Conservation (phyloP, 495 filamentous ascomycete genomes). For the Hyphodiscus hymeniophilus region DNA sequence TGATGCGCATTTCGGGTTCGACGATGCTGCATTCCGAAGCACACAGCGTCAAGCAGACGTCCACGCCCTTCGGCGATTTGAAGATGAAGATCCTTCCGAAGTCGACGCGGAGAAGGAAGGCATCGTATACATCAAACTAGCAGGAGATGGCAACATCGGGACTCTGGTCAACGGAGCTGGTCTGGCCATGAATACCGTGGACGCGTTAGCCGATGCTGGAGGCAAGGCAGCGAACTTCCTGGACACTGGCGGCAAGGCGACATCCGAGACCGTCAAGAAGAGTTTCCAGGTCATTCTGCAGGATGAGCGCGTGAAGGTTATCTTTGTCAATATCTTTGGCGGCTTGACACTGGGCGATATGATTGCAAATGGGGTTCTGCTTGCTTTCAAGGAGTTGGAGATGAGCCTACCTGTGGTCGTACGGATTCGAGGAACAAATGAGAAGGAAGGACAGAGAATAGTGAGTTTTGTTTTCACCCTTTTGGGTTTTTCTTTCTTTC, state of each 20-base stretch:
- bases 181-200: conserved; percentile 87
- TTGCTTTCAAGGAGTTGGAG: conserved; percentile 66
- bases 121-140: conserved; percentile 36
- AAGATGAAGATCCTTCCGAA: conserved; percentile 47
- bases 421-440: conserved; percentile 75
- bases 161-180: conserved; percentile 65
- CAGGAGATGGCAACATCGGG: conserved; percentile 22
- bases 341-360: conserved; percentile 78
- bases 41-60: conserved; percentile 55
- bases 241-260: conserved; percentile 87
- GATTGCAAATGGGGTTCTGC: conserved; percentile 76
- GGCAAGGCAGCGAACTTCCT: conserved; percentile 73
- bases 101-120: conserved; percentile 60
- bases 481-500: neutral
- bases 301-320: conserved; percentile 59
- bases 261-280: conserved; percentile 70
- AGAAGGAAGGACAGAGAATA: conserved; percentile 66
- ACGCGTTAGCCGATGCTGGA: conserved; percentile 59
- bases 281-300: conserved; percentile 64
- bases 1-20: conserved; percentile 56
- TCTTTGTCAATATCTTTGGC: conserved; percentile 91
- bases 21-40: conserved; percentile 69
- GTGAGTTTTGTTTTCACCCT: conserved; percentile 29
- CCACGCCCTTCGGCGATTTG: conserved; percentile 45
- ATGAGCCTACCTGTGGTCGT: conserved; percentile 74